These are phyloP conservation scores for Barbatosphaeria neglecta DNA, from an alignment of 495 filamentous ascomycete genomes.

Conservation along the genomic window DNA sequence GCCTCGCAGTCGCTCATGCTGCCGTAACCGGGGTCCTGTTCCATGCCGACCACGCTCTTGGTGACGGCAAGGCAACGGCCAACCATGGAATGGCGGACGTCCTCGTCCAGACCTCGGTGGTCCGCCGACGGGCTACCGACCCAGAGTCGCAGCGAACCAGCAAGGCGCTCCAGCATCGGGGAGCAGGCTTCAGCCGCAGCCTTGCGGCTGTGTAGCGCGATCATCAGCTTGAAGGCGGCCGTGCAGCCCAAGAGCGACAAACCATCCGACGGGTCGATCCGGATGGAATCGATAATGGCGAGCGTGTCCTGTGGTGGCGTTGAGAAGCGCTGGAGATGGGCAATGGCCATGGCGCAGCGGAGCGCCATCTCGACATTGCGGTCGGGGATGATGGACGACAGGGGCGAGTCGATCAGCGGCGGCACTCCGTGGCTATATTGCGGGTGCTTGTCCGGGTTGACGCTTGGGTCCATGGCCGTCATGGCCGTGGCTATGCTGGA, in stretches of 20 bases:
- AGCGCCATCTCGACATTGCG: constrained; percentile 62
- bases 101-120: constrained; percentile 30
- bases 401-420: constrained; percentile 15
- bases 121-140: constrained; percentile 32
- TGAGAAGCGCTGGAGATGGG: constrained; percentile 45
- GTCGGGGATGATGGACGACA: constrained; percentile 26
- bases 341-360: constrained; percentile 69
- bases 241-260: constrained; percentile 68
- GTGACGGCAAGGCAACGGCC: constrained; percentile 36
- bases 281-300: constrained; percentile 33
- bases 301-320: constrained; percentile 29
- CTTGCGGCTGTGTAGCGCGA: constrained; percentile 42
- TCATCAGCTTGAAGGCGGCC: constrained; percentile 61
- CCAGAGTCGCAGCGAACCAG: constrained; percentile 44
- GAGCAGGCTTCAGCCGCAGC: constrained; percentile 33
- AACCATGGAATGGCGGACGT: constrained; percentile 34
- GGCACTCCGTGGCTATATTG: constrained; percentile 10
- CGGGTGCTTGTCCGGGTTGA: constrained; percentile 30
- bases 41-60: constrained; percentile 39
- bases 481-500: constrained; percentile 44
- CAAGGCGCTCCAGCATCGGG: constrained; percentile 38
- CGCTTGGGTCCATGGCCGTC: constrained; percentile 35
- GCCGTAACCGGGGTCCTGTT: constrained; percentile 40
- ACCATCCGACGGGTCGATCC: constrained; percentile 18
- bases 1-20: constrained; percentile 29